A percentile compares a stretch with the other conserved stretches of the same genome.
Conservation (phyloP, 176 grass and related monocot genomes). For the Rhynchospora tenuis region DNA sequence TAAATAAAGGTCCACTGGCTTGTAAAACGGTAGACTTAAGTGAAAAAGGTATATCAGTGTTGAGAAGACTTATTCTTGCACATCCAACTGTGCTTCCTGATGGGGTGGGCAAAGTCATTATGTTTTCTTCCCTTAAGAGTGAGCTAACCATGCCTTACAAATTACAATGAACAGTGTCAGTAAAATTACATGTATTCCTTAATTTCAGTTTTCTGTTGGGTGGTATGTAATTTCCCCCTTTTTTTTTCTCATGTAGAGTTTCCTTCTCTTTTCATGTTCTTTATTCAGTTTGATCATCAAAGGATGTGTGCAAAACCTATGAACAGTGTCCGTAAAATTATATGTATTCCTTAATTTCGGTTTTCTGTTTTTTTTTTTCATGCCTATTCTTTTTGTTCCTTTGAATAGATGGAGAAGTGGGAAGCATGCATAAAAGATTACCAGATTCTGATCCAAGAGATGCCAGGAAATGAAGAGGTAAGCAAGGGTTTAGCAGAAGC, state of each 20-base stretch:
- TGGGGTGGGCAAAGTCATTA: background rate
- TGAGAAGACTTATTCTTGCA: background rate
- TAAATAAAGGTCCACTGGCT: background rate
- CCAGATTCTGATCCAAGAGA: conserved; percentile 66
- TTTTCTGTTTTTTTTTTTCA: background rate
- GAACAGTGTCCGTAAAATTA: background rate
- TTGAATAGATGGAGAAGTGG: conserved; percentile 78
- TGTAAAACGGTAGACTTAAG: background rate
- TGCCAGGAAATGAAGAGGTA: conserved; percentile 76
- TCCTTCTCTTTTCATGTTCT: background rate
- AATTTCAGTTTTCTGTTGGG: no score
- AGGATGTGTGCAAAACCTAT: background rate
- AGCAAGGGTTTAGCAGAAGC: conserved; percentile 57
- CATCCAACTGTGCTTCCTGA: background rate
- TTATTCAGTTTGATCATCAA: background rate
- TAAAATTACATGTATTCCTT: no score
- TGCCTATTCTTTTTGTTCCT: background rate
- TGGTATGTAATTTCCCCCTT: background rate
- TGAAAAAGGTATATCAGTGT: background rate
- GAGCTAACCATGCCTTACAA: background rate
- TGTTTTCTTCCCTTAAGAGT: background rate
- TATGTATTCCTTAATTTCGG: background rate
- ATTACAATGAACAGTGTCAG: background rate
- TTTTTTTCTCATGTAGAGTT: background rate
- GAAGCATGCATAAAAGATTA: conserved; percentile 83